Percentiles rank a stretch among this genome's conserved stretches.
These are phyloP conservation scores for Closterium sp. DNA, from an alignment of 139 green algal genomes.

Conservation along the genomic window DNA sequence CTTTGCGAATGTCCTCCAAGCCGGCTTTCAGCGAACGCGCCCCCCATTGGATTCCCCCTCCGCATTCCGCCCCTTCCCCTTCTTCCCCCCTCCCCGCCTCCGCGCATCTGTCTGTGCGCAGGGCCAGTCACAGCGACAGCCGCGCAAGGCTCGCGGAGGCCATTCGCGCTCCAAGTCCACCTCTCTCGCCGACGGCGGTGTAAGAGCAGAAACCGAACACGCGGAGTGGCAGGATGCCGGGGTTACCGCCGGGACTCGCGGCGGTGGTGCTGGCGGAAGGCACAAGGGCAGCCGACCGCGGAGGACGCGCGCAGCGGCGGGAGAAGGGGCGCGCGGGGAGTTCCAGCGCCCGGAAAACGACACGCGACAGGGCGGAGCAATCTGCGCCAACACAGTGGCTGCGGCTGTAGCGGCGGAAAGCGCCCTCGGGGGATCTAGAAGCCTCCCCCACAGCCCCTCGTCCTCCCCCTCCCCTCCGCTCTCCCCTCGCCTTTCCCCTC, in stretches of 20 bases:
- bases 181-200: not conserved
- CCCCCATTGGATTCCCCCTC: not conserved
- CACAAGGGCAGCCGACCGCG: not conserved
- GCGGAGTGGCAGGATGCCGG: not conserved
- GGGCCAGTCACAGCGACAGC: not conserved
- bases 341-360: not conserved
- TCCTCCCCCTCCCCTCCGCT: not conserved
- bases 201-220: not conserved
- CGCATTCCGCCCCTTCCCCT: not conserved
- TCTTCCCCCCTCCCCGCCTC: not conserved
- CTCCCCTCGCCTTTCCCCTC: not conserved
- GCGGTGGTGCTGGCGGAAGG: not conserved
- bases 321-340: not conserved
- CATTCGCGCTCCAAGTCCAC: not conserved
- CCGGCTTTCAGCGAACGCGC: too few relatives aligned
- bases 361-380: not conserved
- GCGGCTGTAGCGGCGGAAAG: not conserved
- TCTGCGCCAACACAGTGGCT: not conserved
- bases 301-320: not conserved
- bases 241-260: not conserved
- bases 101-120: not conserved
- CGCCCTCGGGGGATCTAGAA: not conserved
- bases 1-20: too few relatives aligned
- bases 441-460: not conserved
- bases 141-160: not conserved